Conservation (phyloP, 305 asterid genomes). For the Vinca major region DNA sequence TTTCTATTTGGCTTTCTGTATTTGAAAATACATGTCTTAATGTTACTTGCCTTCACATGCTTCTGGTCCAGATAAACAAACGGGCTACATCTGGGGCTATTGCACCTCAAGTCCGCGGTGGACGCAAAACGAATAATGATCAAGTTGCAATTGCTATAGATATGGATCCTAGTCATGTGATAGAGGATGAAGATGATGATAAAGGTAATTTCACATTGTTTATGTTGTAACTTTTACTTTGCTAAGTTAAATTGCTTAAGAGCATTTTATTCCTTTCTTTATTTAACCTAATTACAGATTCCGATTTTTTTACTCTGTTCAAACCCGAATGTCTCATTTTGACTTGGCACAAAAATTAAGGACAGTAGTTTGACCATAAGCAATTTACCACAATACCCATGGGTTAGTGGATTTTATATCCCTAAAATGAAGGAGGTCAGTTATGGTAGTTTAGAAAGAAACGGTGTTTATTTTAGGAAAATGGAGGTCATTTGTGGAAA, state of each 20-base stretch:
- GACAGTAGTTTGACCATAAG: too few relatives aligned
- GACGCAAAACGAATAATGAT: constrained; percentile 73
- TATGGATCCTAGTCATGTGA: constrained; percentile 46
- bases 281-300: background rate
- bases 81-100: constrained; percentile 51
- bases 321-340: too few relatives aligned
- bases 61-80: constrained; percentile 53
- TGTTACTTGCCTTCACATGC: constrained; percentile 19
- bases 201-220: constrained; percentile 44
- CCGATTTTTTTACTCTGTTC: too few relatives aligned
- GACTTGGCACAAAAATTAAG: too few relatives aligned
- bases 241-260: constrained; percentile 11
- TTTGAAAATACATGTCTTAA: constrained; percentile 13
- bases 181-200: constrained; percentile 80
- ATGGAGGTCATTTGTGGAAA: too few relatives aligned
- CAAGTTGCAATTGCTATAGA: constrained; percentile 91
- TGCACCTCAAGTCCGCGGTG: constrained; percentile 85
- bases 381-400: too few relatives aligned
- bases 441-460: too few relatives aligned
- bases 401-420: too few relatives aligned
- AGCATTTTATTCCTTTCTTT: constrained; percentile 4
- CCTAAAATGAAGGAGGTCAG: too few relatives aligned
- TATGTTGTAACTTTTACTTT: background rate
- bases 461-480: too few relatives aligned
- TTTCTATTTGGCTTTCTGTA: background rate